These are phyloP conservation scores for Ambrosia artemisiifolia DNA, from an alignment of 129 eudicot species.

Conservation along the genomic window DNA sequence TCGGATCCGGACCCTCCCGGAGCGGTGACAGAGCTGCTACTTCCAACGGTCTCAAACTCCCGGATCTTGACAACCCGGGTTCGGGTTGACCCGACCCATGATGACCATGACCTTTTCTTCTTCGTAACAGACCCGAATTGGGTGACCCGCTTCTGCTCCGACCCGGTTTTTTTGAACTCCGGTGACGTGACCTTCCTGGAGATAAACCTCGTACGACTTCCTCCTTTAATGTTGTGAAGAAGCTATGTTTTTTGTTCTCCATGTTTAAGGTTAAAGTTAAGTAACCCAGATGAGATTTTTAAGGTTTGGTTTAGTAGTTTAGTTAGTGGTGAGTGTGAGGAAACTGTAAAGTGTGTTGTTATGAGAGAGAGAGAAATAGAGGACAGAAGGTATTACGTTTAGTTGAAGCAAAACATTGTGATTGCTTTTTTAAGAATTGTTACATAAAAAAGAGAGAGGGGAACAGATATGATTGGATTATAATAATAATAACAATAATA, in stretches of 20 bases:
- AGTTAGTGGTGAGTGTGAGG: not conserved
- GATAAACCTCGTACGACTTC: constrained; percentile 77
- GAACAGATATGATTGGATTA: constrained; percentile 31
- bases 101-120: constrained; percentile 26
- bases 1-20: constrained; percentile 77
- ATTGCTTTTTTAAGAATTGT: constrained; percentile 22
- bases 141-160: constrained; percentile 67
- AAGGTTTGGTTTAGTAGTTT: not conserved
- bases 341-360: not conserved
- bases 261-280: constrained; percentile 16
- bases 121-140: constrained; percentile 50
- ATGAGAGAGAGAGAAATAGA: constrained; percentile 6
- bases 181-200: constrained; percentile 54
- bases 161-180: constrained; percentile 35
- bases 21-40: constrained; percentile 54
- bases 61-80: constrained; percentile 63
- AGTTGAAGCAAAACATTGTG: constrained; percentile 59
- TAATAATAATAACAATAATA: not conserved
- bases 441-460: not conserved
- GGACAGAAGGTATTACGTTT: constrained; percentile 51
- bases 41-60: constrained; percentile 59
- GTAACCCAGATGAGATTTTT: constrained; percentile 27
- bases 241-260: constrained; percentile 81
- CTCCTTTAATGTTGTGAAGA: constrained; percentile 57
- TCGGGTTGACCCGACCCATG: constrained; percentile 42